A percentile compares a stretch with the other conserved stretches of the same genome.
Conservation (phyloP, 768 basidiomycete genomes). For the Sporobolomyces roseus region DNA sequence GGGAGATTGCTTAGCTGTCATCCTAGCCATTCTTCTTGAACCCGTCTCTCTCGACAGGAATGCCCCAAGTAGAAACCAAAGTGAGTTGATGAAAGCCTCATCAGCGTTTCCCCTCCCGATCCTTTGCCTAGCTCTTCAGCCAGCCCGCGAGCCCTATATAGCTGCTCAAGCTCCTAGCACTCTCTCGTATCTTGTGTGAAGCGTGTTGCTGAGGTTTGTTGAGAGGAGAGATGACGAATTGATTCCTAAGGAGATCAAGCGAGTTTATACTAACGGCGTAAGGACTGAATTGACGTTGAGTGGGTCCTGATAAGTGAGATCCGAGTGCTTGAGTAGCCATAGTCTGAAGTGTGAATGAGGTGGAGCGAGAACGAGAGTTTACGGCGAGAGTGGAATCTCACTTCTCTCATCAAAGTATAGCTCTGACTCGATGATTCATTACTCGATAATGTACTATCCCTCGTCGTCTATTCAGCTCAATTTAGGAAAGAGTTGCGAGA, state of each 20-base stretch:
- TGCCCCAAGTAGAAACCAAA: no score
- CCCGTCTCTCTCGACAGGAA: neutral
- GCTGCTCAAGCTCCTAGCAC: no score
- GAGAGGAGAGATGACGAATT: neutral
- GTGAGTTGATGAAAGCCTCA: no score
- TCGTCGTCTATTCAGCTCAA: no score
- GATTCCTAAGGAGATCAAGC: neutral
- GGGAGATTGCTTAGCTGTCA: neutral
- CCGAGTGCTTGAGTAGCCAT: conserved; percentile 6
- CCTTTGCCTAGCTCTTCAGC: no score
- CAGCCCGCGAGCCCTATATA: no score
- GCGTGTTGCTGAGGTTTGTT: neutral
- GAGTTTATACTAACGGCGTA: conserved; percentile 22
- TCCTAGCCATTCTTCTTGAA: neutral
- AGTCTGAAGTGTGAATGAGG: neutral
- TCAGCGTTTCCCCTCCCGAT: no score
- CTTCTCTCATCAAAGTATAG: no score
- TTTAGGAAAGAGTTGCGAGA: no score
- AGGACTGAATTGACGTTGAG: conserved; percentile 31
- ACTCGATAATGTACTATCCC: no score
- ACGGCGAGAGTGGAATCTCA: neutral
- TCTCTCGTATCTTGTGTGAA: neutral
- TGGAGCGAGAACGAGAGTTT: neutral
- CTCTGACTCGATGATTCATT: no score
- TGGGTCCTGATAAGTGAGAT: neutral